These are phyloP conservation scores for Coemansia javaensis DNA, from an alignment of 192 early-diverging fungal genomes.

Conservation along the genomic window DNA sequence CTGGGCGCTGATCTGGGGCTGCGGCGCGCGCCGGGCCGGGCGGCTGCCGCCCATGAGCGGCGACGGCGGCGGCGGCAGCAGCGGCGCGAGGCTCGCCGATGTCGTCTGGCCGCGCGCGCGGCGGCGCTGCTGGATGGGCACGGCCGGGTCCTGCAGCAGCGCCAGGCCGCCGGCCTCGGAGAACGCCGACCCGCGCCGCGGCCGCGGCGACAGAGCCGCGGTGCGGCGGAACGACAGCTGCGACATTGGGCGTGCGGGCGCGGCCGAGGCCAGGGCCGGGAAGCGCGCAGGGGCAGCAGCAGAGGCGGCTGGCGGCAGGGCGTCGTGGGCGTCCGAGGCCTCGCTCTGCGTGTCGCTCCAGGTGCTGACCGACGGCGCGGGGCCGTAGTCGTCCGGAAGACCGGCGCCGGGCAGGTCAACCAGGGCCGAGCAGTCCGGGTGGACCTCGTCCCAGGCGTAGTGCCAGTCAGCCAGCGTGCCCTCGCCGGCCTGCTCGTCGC, in stretches of 20 bases:
- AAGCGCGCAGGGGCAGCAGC: too few relatives aligned
- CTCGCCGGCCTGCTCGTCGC: conserved; percentile 12
- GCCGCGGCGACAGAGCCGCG: conserved; percentile 1
- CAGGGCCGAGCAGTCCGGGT: conserved; percentile 39
- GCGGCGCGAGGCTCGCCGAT: too few relatives aligned
- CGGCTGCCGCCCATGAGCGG: not conserved
- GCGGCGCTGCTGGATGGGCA: conserved; percentile 1
- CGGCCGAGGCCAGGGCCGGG: too few relatives aligned
- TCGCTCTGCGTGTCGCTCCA: conserved; percentile 43
- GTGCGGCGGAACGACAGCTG: conserved; percentile 23
- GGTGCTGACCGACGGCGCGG: conserved; percentile 12
- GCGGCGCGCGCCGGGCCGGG: not conserved
- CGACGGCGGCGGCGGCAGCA: not conserved
- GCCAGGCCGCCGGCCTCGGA: conserved; percentile 6
- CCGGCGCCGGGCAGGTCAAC: not conserved
- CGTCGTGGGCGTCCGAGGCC: conserved; percentile 6
- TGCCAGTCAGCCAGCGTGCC: conserved; percentile 63
- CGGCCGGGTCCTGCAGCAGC: not conserved
- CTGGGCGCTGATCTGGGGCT: not conserved
- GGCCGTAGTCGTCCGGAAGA: not conserved
- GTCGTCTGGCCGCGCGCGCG: conserved; percentile 27
- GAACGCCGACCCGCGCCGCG: conserved; percentile 21
- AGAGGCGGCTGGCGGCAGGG: not conserved
- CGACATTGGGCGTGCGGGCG: conserved; percentile 4
- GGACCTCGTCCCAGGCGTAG: conserved; percentile 67